Evolutionary conservation across 192 early-diverging fungal genomes (phyloP).

Genomic region (Lobosporangium transversale): DNA sequence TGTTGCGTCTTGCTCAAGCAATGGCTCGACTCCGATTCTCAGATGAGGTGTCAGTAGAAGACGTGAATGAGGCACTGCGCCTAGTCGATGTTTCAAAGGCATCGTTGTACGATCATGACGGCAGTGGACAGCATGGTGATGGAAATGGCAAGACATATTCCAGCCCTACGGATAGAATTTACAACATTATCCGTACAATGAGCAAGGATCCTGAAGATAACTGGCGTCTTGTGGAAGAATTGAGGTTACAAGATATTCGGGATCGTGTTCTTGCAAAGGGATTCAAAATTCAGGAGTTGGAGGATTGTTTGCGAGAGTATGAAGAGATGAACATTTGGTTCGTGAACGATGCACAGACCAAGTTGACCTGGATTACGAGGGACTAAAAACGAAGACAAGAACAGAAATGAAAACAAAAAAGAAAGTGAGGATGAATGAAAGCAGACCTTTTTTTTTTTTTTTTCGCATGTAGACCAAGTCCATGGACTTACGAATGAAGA

Average conservation of each 20-base stretch:
- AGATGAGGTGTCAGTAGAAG: constrained; percentile 69
- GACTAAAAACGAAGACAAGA: constrained; percentile 9
- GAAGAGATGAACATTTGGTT: constrained; percentile 80
- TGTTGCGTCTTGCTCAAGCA: constrained; percentile 86
- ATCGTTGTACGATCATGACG: constrained; percentile 72
- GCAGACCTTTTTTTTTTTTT: too few species aligned
- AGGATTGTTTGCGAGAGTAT: constrained; percentile 78
- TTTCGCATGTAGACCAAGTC: too few species aligned
- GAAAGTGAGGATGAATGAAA: neutral
- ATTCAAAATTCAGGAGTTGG: constrained; percentile 79
- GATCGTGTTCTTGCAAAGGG: constrained; percentile 80
- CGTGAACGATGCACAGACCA: constrained; percentile 66
- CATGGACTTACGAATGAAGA: too few species aligned
- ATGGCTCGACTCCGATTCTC: constrained; percentile 82
- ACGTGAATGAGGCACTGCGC: constrained; percentile 91
- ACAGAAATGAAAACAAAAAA: neutral
- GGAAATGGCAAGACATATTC: constrained; percentile 54
- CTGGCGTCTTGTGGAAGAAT: constrained; percentile 62
- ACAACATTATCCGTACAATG: constrained; percentile 81
- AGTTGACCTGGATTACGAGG: constrained; percentile 53
- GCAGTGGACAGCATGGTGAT: constrained; percentile 41
- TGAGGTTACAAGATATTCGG: constrained; percentile 70
- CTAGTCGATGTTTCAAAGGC: constrained; percentile 92
- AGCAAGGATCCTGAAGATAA: constrained; percentile 65
- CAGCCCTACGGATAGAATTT: constrained; percentile 75